Evolutionary conservation across 192 early-diverging fungal species (phyloP), one percentile per base, ranked within the genome.

Genomic region (Piromyces sp.): DNA sequence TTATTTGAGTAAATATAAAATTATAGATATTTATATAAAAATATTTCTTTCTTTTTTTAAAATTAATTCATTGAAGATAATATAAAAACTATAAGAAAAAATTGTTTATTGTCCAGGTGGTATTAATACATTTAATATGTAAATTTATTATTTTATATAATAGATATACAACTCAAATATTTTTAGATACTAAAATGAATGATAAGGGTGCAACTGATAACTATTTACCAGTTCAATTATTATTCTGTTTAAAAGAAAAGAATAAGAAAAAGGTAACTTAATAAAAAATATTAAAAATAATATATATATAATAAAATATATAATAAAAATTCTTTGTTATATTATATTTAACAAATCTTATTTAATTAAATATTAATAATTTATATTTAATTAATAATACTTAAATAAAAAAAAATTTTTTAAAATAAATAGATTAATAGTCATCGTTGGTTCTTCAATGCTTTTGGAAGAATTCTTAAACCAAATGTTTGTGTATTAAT

Each of bases 171-270:
- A 87, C 90, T 11, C 90, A 91, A 83, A 81, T 91, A 79, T 86
- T 85, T 30, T 85, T 93, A 29, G 88, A 90, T 83, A 84, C 86
- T 13, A 88, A 91, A 28, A 68, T 58, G 15, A 88, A 88, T 79
- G 85, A 88, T 68, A 89, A 89, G 84, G 92, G 91, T 58, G 86
- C 87, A 17, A 87, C 91, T 30, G 88, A 93, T 79, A 89, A 91
- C 28, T 85, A 90, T 79, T 86, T 89, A 0, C 94, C 94, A 5
- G 87, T 92, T 14, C 94, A 95, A 82, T 85, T 94, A 33, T 40
- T 95, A 22, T 95, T 95, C 83, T 92, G 91, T 80, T 84, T 95
- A 30, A 95, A 95, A 83, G 93, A 91, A 84, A 87, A 92, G 83
- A 93, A 93, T 83, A 86, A 86, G 81, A 91, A 91, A 79, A 91